Evolutionary conservation across 2,329 filamentous ascomycete genomes (phyloP).

Genomic region (Dendrostoma leiphaemia): DNA sequence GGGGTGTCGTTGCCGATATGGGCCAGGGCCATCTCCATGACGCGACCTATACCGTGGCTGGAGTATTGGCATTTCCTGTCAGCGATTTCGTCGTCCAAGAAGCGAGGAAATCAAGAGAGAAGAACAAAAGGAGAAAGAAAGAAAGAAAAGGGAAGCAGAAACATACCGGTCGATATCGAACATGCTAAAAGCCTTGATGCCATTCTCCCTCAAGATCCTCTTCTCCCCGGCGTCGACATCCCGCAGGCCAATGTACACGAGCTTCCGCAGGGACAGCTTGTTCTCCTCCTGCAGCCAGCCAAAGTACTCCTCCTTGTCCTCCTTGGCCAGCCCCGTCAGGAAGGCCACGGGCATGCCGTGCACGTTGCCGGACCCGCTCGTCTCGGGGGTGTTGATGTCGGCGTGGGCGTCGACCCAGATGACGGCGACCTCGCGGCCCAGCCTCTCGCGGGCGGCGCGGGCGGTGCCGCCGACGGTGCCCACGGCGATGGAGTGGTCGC

Average conservation of each 20-base stretch:
- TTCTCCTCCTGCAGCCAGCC: constrained; percentile 82
- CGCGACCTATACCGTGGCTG: constrained; percentile 87
- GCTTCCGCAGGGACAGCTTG: constrained; percentile 69
- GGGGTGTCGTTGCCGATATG: constrained; percentile 94
- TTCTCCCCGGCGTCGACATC: constrained; percentile 96
- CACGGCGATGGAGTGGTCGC: constrained; percentile 95
- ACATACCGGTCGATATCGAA: constrained; percentile 88
- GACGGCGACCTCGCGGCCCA: constrained; percentile 81
- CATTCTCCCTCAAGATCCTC: constrained; percentile 80
- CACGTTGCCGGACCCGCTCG: constrained; percentile 85
- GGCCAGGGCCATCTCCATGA: constrained; percentile 97
- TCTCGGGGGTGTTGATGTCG: constrained; percentile 96
- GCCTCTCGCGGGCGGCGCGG: constrained; percentile 79
- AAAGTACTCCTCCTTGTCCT: constrained; percentile 76
- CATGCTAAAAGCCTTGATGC: constrained; percentile 97
- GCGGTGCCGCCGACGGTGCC: constrained; percentile 87
- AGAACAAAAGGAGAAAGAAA: background rate
- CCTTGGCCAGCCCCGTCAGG: constrained; percentile 77
- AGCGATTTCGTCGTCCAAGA: too few species aligned
- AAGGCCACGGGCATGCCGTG: constrained; percentile 98
- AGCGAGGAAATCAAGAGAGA: background rate
- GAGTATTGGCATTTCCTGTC: background rate
- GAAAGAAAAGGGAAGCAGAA: background rate
- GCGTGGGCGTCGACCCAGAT: constrained; percentile 99
- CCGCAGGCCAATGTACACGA: constrained; percentile 94